A percentile compares a stretch with the other conserved stretches of the same genome.
Evolutionary conservation across 192 early-diverging fungal genomes (phyloP).

Genomic region (Backusella sp.): DNA sequence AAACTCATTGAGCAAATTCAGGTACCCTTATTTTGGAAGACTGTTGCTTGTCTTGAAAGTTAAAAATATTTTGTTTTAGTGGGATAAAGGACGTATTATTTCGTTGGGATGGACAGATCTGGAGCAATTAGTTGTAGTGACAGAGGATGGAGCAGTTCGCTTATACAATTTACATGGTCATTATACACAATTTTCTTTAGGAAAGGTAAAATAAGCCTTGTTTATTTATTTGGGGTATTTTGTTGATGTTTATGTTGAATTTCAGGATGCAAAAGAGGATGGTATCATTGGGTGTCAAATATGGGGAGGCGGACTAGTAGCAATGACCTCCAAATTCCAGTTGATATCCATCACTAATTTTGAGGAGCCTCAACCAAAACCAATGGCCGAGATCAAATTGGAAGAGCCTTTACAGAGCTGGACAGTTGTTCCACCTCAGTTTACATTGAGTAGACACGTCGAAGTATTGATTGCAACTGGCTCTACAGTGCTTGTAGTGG

Average conservation of each 20-base stretch:
- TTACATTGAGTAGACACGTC: constrained; percentile 83
- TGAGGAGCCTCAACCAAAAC: constrained; percentile 77
- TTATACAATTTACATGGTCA: constrained; percentile 84
- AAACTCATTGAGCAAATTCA: constrained; percentile 83
- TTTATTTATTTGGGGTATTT: not conserved
- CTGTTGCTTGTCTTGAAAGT: not conserved
- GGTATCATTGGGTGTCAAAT: constrained; percentile 84
- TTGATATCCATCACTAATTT: constrained; percentile 85
- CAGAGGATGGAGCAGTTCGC: constrained; percentile 81
- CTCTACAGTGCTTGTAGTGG: constrained; percentile 79
- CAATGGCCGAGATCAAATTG: constrained; percentile 73
- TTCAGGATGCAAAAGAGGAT: constrained; percentile 75
- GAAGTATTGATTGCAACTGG: constrained; percentile 84
- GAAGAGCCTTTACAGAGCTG: constrained; percentile 75
- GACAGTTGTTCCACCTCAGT: constrained; percentile 86
- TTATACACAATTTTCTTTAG: constrained; percentile 75
- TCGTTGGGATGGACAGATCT: constrained; percentile 88
- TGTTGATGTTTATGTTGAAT: not conserved
- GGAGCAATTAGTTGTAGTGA: constrained; percentile 85
- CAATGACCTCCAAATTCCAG: constrained; percentile 78
- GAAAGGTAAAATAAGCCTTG: constrained; percentile 49
- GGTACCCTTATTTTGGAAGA: constrained; percentile 34
- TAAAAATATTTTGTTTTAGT: constrained; percentile 41
- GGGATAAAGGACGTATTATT: constrained; percentile 89
- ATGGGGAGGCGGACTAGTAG: constrained; percentile 92